Conservation (phyloP, 208 protist species). For the Trypanosoma conorhini region DNA sequence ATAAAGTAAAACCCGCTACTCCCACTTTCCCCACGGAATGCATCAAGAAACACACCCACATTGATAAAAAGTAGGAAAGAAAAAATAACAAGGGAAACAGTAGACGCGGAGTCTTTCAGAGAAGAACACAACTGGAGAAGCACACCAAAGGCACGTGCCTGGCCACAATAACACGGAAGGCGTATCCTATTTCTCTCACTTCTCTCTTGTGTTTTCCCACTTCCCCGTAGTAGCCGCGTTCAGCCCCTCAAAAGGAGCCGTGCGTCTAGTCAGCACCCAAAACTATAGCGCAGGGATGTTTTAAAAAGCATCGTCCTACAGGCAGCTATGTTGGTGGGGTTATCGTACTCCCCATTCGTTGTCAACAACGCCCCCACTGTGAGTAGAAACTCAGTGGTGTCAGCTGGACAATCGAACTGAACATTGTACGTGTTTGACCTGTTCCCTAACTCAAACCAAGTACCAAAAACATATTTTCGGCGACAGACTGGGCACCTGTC, state of each 20-base stretch:
- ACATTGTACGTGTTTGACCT: constrained; percentile 40
- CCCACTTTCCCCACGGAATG: background rate
- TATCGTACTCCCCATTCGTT: constrained; percentile 36
- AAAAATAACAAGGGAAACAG: constrained; percentile 27
- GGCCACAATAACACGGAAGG: background rate
- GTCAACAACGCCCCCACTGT: constrained; percentile 47
- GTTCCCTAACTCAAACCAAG: constrained; percentile 24
- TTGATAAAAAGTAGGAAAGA: constrained; percentile 1
- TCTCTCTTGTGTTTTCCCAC: background rate
- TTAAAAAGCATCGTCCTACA: constrained; percentile 35
- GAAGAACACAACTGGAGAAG: constrained; percentile 18
- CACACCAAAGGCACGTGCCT: background rate
- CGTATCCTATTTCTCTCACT: background rate
- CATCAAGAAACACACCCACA: background rate
- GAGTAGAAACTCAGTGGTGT: constrained; percentile 33
- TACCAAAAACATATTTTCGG: constrained; percentile 33
- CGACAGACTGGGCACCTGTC: constrained; percentile 68
- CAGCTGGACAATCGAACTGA: constrained; percentile 29
- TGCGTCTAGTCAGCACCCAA: background rate
- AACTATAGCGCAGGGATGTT: background rate
- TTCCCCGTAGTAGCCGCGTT: background rate
- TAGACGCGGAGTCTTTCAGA: constrained; percentile 6
- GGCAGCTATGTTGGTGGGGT: constrained; percentile 57
- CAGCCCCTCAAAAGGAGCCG: background rate
- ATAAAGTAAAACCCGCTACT: background rate